These are phyloP conservation scores for Cladorrhinum sp. DNA, from an alignment of 2,329 filamentous ascomycete species.

Conservation along the genomic window DNA sequence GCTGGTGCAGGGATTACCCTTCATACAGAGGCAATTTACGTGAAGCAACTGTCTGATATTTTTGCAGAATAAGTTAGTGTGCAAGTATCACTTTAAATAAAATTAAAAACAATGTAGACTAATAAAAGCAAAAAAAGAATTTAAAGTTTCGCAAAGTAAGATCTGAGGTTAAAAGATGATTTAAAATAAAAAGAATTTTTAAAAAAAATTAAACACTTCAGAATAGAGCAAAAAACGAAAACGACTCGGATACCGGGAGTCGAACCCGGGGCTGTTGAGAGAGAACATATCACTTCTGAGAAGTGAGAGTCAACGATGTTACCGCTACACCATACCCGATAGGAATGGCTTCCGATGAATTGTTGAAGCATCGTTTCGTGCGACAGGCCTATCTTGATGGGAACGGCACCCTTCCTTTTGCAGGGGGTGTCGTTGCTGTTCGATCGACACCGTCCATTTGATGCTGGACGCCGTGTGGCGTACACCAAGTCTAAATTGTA, in stretches of 20 bases:
- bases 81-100: neutral
- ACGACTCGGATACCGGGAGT: neutral
- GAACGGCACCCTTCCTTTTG: neutral
- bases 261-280: neutral
- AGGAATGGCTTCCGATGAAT: neutral
- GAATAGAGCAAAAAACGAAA: neutral
- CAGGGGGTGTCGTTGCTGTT: too few relatives aligned
- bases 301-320: neutral
- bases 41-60: too few relatives aligned
- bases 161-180: too few relatives aligned
- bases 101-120: neutral
- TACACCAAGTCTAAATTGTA: too few relatives aligned
- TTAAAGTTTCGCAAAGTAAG: too few relatives aligned
- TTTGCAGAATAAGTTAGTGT: neutral
- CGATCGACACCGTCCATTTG: too few relatives aligned
- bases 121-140: too few relatives aligned
- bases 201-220: neutral
- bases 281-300: neutral
- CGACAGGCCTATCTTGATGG: neutral
- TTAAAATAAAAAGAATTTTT: neutral
- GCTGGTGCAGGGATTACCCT: neutral
- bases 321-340: neutral
- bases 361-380: neutral
- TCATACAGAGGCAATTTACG: too few relatives aligned
- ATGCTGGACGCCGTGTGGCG: too few relatives aligned